A percentile compares a stretch with the other conserved stretches of the same genome.
Evolutionary conservation across 345 rosid species (phyloP).

Genomic region (Arabidopsis thaliana): TAIR10.1 NC_003074.8:11887001-11887500

Average conservation of each 20-base stretch:
- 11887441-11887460: slow-evolving; percentile 8
- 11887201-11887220: slow-evolving; percentile 1
- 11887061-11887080: not conserved
- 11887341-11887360: slow-evolving; percentile 22
- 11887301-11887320: slow-evolving; percentile 32
- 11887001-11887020: no score
- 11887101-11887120: slow-evolving; percentile 22
- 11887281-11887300: not conserved
- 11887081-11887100: slow-evolving; percentile 18
- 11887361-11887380: slow-evolving; percentile 16
- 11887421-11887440: slow-evolving; percentile 33
- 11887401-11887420: slow-evolving; percentile 27
- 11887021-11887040: no score
- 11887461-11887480: not conserved
- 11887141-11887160: slow-evolving; percentile 29
- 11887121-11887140: slow-evolving; percentile 23
- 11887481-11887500: slow-evolving; percentile 13
- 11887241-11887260: not conserved
- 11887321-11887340: slow-evolving; percentile 31
- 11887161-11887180: slow-evolving; percentile 35
- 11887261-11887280: not conserved
- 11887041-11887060: no score
- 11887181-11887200: not conserved
- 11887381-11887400: slow-evolving; percentile 35
- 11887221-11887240: not conserved